Evolutionary conservation across 2,329 filamentous ascomycete species (phyloP), one percentile per base, ranked within the genome.

Genomic region (Lachnellula hyalina): DNA sequence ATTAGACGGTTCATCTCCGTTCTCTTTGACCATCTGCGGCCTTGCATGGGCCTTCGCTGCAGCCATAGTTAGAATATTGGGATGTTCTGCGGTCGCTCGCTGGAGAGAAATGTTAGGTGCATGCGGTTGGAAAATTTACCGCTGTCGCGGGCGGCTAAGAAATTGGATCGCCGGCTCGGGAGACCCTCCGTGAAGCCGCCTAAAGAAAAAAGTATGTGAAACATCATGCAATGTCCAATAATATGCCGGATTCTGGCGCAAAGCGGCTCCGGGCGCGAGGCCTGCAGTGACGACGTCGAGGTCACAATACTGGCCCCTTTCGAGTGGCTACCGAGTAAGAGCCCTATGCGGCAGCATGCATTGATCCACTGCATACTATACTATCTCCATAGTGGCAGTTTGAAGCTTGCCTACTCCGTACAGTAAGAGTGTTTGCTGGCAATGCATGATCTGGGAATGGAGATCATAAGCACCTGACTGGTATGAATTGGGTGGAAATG

Each of bases 1-100:
- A 51, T 57, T 51, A 12, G 59, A 59, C 7, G 15, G 49, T 8
- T 57, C 54, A 9, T 54, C 54, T 34, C 51, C 50, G 28, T 34
- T n/a, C 15, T 40, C 53, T 44, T 14, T 49, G 41, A 49, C 47
- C 40, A 53, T 46, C 36, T 47, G 35, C 36, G 54, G 47, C 41
- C 36, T 46, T 52, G 55, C 55, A 52, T 54, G 51, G 49, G 34
- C 25, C 23, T 53, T 51, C n/a, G 38, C 34, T 46, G 58, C 14
- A 49, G 56, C 49, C 58, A 62, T 59, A 19, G 38, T 52, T 41
- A 14, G n/a, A 11, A 14, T 25, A 9, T n/a, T 15, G n/a, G 5
- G 23, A 28, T 25, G 44, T 14, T 15, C 6, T 7, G 44, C 23
- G 14, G 4, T 42, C 40, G 25, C 25, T 25, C 25, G 25, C 5